Conservation (phyloP, 352 stramenopile species). For the Pythium sp. region DNA sequence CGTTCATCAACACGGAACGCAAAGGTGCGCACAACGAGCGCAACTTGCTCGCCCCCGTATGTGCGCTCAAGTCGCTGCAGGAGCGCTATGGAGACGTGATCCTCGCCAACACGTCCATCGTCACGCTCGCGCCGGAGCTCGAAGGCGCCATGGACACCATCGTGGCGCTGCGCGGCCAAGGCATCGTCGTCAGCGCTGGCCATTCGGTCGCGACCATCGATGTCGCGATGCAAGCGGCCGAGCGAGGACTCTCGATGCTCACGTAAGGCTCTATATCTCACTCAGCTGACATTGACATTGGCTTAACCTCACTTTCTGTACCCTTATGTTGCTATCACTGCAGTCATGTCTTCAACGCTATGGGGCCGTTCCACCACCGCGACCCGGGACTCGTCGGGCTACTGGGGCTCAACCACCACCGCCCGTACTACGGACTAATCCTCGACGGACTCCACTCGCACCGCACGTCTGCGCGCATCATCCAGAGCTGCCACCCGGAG, state of each 20-base stretch:
- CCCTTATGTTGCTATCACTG: neutral
- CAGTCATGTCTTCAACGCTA: slow-evolving; percentile 90
- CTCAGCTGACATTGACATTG: neutral
- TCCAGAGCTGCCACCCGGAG: slow-evolving; percentile 71
- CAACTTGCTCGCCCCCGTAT: slow-evolving; percentile 42
- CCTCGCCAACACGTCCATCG: slow-evolving; percentile 61
- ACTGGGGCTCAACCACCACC: slow-evolving; percentile 45
- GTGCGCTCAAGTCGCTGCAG: slow-evolving; percentile 44
- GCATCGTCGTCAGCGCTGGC: slow-evolving; percentile 64
- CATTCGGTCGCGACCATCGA: slow-evolving; percentile 76
- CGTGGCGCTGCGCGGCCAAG: slow-evolving; percentile 12
- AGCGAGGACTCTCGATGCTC: slow-evolving; percentile 72
- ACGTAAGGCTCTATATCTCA: slow-evolving; percentile 40
- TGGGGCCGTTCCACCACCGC: slow-evolving; percentile 89
- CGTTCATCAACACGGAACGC: slow-evolving; percentile 81
- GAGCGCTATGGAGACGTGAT: slow-evolving; percentile 43
- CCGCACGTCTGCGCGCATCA: slow-evolving; percentile 73
- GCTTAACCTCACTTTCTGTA: neutral
- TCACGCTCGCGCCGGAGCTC: slow-evolving; percentile 89
- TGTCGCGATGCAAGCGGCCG: slow-evolving; percentile 62
- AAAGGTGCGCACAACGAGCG: slow-evolving; percentile 77
- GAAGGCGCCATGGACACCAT: slow-evolving; percentile 45
- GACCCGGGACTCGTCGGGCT: slow-evolving; percentile 88
- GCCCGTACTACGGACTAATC: slow-evolving; percentile 83
- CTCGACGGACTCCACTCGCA: slow-evolving; percentile 88